Evolutionary conservation across 495 filamentous ascomycete species (phyloP).

Genomic region (Podospora comata): DNA sequence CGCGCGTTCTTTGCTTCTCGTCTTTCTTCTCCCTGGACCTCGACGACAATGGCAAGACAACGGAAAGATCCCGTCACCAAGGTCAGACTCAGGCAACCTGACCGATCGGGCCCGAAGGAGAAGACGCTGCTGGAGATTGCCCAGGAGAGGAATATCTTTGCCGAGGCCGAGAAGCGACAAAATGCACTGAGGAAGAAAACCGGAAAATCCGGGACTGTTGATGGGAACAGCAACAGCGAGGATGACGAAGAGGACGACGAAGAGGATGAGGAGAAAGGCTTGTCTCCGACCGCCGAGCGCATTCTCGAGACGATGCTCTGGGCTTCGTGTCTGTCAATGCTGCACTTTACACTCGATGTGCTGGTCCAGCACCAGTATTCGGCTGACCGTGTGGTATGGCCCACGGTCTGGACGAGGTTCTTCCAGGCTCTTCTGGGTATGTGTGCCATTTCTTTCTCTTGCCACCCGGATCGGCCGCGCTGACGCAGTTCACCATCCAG

Average conservation of each 20-base stretch:
- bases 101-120: constrained; percentile 51
- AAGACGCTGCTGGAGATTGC: constrained; percentile 65
- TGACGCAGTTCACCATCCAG: constrained; percentile 33
- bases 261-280: constrained; percentile 27
- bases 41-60: constrained; percentile 41
- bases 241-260: constrained; percentile 26
- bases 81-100: constrained; percentile 58
- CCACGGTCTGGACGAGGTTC: constrained; percentile 51
- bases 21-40: background rate
- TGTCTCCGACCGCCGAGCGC: constrained; percentile 48
- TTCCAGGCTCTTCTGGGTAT: constrained; percentile 50
- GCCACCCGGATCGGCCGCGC: background rate
- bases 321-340: constrained; percentile 67
- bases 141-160: constrained; percentile 54
- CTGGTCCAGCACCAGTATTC: constrained; percentile 91
- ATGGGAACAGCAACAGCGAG: constrained; percentile 13
- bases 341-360: constrained; percentile 85
- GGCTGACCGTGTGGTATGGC: constrained; percentile 57
- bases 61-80: constrained; percentile 45
- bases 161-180: constrained; percentile 35
- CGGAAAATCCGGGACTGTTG: background rate
- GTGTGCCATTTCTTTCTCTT: constrained; percentile 7
- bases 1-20: background rate
- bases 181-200: constrained; percentile 25
- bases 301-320: constrained; percentile 62